phyloP scores from a whole-genome alignment of 1,284 basidiomycete species.

The Tilletia setariae region DNA sequence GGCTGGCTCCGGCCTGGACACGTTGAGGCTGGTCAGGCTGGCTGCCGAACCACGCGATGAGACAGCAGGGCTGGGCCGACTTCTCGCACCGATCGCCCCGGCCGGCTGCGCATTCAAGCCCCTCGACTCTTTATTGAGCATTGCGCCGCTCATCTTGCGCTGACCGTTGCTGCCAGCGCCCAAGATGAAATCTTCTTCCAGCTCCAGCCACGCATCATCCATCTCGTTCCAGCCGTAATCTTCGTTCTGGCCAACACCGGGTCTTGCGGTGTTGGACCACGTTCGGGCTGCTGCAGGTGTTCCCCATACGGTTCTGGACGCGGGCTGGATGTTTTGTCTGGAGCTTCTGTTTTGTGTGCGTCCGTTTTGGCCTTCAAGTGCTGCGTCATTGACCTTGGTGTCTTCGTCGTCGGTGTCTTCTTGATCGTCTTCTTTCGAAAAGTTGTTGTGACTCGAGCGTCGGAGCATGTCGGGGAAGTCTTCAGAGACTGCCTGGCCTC shows the following conservation, averaged over 20 bases:
- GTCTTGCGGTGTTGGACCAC: not conserved
- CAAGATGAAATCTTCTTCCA: conserved; percentile 49
- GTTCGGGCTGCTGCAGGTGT: conserved; percentile 34
- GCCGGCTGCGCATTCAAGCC: not conserved
- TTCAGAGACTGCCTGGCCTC: conserved; percentile 26
- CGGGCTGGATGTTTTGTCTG: too few species aligned
- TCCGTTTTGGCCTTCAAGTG: too few species aligned
- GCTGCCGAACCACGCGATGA: not conserved
- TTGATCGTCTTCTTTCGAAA: too few species aligned
- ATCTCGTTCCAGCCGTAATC: conserved; percentile 34
- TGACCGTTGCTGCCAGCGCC: conserved; percentile 23
- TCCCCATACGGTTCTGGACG: conserved; percentile 48
- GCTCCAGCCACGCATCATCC: conserved; percentile 51
- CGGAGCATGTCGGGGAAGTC: conserved; percentile 41
- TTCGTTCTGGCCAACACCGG: not conserved
- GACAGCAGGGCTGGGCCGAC: not conserved
- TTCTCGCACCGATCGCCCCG: not conserved
- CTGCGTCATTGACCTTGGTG: not conserved
- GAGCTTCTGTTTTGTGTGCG: too few species aligned
- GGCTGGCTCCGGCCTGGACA: too few species aligned
- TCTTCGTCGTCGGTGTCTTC: conserved; percentile 5
- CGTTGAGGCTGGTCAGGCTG: not conserved
- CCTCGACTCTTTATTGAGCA: conserved; percentile 2
- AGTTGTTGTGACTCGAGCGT: conserved; percentile 9
- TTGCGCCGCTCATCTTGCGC: not conserved